phyloP scores from a whole-genome alignment of 495 filamentous ascomycete species.

The Xylaria flabelliformis region DNA sequence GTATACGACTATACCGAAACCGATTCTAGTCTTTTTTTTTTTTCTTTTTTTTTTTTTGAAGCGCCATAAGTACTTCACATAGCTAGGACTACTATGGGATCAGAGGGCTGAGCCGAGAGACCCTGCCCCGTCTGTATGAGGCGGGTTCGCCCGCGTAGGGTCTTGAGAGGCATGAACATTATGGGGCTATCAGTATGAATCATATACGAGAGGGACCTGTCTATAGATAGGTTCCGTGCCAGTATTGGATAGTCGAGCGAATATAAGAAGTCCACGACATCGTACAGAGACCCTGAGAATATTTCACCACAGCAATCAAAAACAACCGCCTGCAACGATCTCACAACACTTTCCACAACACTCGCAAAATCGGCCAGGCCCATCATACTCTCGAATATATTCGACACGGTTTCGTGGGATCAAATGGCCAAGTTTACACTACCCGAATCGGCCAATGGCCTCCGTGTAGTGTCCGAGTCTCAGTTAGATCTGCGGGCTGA shows the following conservation, averaged over 20 bases:
- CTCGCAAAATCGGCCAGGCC: not conserved
- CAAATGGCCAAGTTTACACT: constrained; percentile 28
- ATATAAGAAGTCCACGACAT: constrained; percentile 8
- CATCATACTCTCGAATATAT: not conserved
- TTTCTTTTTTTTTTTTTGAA: too few relatives aligned
- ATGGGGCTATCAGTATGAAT: constrained; percentile 15
- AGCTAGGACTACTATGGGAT: not conserved
- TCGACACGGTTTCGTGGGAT: not conserved
- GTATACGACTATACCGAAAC: too few relatives aligned
- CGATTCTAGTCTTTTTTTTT: not conserved
- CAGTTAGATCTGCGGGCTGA: constrained; percentile 34
- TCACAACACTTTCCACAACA: not conserved
- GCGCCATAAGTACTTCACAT: not conserved
- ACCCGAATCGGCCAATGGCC: constrained; percentile 30
- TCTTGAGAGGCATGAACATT: not conserved
- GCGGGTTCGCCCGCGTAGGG: not conserved
- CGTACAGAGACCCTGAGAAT: not conserved
- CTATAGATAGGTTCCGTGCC: not conserved
- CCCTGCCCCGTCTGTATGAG: not conserved
- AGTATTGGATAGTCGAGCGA: not conserved
- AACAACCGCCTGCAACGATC: not conserved
- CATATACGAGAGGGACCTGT: not conserved
- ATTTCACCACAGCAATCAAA: not conserved
- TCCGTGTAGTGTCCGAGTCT: constrained; percentile 28
- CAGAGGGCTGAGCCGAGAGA: not conserved